Base-by-base conservation (phyloP, 1,284 basidiomycete species). In the Inonotus hispidus region DNA sequence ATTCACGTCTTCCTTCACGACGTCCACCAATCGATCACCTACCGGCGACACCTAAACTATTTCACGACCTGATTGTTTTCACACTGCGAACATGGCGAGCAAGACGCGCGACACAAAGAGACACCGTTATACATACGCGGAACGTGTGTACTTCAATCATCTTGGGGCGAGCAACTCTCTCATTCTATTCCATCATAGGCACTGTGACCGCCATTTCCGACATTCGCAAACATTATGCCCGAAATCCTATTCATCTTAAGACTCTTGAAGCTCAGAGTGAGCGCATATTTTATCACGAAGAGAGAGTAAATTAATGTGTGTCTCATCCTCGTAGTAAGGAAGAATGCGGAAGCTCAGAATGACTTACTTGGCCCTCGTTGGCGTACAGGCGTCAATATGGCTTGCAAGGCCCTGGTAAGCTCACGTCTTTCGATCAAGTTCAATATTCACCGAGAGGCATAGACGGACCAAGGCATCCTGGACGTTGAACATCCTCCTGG, bases 281-380 rank as follows among this genome's bases (percentile, higher is more conserved):
- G 55, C 16, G n/a, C n/a, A 19, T 4, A 29, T 3, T 19, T 32
- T 3, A 19, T 46, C 11, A n/a, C n/a, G 8, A 27, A 7, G 13
- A 19, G 41, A 25, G 46, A 25, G 3, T 27, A 25, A 6, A 38
- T 38, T 45, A 49, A 49, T 49, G 1, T 1, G 8, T 16, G 11
- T 49, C 13, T 49, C 23, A 23, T 27, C 23, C 13, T 16, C 35
- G 41, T 45, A 82, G 81, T 82, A 14, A 77, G 74, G 61, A 82
- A 76, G 67, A 77, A 71, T 57, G 81, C 80, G 1, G 67, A 75
- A 38, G 71, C 70, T n/a, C 74, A 73, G 47, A 72, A 77, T 58
- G 80, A 81, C 56, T 76, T 72, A 57, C 71, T 82, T 16, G 80
- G 81, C 3, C 78, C 78, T 2, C 72, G 77, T 49, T 82, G 81